These are phyloP conservation scores for Wolfiporia cocos DNA, from an alignment of 1,284 basidiomycete genomes.

Conservation along the genomic window DNA sequence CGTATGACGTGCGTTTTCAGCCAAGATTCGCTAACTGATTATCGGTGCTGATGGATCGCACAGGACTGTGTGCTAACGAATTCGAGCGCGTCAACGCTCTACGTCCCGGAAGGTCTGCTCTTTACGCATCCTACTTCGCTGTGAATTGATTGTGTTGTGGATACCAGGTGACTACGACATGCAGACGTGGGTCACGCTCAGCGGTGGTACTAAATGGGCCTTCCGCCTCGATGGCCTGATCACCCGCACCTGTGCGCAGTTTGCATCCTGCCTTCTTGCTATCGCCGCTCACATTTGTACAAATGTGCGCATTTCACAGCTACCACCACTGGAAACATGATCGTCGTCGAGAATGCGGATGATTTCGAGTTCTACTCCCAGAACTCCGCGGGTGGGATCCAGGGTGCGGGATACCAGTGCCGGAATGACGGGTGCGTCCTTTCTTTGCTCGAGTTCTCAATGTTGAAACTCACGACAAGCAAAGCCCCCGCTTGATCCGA, in stretches of 20 bases:
- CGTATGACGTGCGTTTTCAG: constrained; percentile 18
- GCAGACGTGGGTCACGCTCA: constrained; percentile 26
- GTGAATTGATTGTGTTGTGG: not conserved
- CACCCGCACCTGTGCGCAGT: constrained; percentile 20
- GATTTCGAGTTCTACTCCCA: constrained; percentile 33
- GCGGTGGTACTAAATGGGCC: constrained; percentile 26
- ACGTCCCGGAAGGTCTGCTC: constrained; percentile 20
- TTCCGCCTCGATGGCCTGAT: constrained; percentile 29
- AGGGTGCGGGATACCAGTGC: constrained; percentile 27
- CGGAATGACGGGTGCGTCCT: constrained; percentile 27
- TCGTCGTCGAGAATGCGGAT: constrained; percentile 26
- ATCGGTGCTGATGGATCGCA: not conserved
- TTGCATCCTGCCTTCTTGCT: not conserved
- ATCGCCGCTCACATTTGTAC: not conserved
- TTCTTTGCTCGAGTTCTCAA: too few relatives aligned
- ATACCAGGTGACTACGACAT: constrained; percentile 24
- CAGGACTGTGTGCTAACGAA: constrained; percentile 25
- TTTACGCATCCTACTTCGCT: not conserved
- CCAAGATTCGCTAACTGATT: not conserved
- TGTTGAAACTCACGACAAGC: not conserved
- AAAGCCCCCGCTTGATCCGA: constrained; percentile 27
- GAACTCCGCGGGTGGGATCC: constrained; percentile 30
- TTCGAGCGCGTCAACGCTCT: constrained; percentile 22
- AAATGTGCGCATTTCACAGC: constrained; percentile 11
- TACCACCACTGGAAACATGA: constrained; percentile 28